phyloP scores from a whole-genome alignment of 202 grass and related monocot genomes.

The Eragrostis tef region DNA sequence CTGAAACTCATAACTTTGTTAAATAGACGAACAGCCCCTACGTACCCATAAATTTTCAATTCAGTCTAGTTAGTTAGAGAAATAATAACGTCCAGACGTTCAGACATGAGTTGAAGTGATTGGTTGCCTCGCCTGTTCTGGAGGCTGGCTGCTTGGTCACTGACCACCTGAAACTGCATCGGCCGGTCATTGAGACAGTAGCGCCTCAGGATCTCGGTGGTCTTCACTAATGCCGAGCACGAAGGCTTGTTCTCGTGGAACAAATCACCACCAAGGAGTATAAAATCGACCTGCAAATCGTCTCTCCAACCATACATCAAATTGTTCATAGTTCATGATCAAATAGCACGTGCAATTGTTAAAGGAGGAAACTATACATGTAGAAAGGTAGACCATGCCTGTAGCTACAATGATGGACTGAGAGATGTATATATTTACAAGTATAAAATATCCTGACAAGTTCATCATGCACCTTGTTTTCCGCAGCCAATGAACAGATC shows the following conservation, averaged over 20 bases:
- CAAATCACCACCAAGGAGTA: constrained; percentile 62
- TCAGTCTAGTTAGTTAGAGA: too few species aligned
- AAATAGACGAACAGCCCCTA: too few species aligned
- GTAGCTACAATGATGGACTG: too few species aligned
- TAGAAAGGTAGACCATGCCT: not conserved
- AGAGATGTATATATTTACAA: not conserved
- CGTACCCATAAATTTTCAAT: too few species aligned
- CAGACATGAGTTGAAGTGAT: not conserved
- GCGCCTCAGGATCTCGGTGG: constrained; percentile 54
- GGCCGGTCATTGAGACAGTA: constrained; percentile 48
- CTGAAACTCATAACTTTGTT: constrained; percentile 25
- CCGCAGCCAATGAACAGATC: constrained; percentile 55
- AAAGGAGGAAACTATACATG: not conserved
- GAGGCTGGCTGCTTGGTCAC: constrained; percentile 55
- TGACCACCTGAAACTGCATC: constrained; percentile 61
- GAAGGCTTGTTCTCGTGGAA: constrained; percentile 79
- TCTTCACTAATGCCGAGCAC: constrained; percentile 52
- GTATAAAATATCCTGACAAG: not conserved
- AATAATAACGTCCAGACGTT: too few species aligned
- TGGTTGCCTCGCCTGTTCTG: constrained; percentile 43
- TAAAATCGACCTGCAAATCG: constrained; percentile 55
- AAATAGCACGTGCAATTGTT: not conserved
- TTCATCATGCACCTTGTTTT: constrained; percentile 44
- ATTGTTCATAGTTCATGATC: not conserved
- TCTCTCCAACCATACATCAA: not conserved